Conservation (phyloP, 2,329 filamentous ascomycete genomes). For the Claviceps sp. region DNA sequence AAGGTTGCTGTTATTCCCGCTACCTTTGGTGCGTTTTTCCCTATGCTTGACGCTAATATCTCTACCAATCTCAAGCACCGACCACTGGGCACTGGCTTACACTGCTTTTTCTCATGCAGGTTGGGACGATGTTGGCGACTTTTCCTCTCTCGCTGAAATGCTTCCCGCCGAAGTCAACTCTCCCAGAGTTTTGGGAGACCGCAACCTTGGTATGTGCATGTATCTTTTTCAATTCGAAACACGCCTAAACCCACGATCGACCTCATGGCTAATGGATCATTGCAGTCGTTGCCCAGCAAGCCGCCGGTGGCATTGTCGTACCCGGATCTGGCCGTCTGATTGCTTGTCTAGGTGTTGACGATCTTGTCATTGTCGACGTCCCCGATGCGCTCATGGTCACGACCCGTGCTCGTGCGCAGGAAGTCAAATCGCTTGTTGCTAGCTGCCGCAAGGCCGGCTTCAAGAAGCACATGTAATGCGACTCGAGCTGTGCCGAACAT, state of each 20-base stretch:
- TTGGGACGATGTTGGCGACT: constrained; percentile 16
- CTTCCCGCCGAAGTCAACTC: constrained; percentile 13
- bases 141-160: constrained; percentile 15
- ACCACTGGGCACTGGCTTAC: constrained; percentile 2
- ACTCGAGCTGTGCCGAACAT: background rate
- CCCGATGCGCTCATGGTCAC: constrained; percentile 16
- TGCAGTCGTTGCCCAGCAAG: constrained; percentile 13
- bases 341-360: constrained; percentile 14
- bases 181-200: constrained; percentile 12
- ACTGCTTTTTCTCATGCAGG: constrained; percentile 1
- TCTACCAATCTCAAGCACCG: background rate
- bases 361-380: constrained; percentile 14
- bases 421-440: constrained; percentile 15
- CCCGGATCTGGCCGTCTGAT: constrained; percentile 14
- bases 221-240: background rate
- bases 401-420: constrained; percentile 14
- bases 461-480: constrained; percentile 10
- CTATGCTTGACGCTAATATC: background rate
- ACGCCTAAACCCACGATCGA: no score
- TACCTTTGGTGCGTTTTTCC: constrained; percentile 10
- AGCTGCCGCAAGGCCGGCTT: constrained; percentile 14
- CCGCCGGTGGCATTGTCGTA: constrained; percentile 14
- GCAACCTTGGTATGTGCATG: constrained; percentile 9
- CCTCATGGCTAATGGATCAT: background rate
- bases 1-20: constrained; percentile 15